phyloP scores from a whole-genome alignment of 176 grass and related monocot genomes.

The Aegilops bicornis region DNA sequence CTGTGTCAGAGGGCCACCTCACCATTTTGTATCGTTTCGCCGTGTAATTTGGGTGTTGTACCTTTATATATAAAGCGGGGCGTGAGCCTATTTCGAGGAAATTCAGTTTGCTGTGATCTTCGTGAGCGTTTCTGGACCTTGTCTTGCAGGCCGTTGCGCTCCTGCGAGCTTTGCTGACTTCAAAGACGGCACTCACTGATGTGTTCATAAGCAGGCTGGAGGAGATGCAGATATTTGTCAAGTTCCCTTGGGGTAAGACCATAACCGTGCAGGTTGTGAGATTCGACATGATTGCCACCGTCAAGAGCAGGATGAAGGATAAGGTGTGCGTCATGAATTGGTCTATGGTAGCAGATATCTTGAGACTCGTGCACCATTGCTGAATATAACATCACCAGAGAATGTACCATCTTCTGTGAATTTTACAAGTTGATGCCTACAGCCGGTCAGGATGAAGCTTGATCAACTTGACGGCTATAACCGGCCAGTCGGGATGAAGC shows the following conservation, averaged over 20 bases:
- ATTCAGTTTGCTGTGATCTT: too few relatives aligned
- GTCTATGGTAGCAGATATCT: background rate
- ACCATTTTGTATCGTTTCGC: too few relatives aligned
- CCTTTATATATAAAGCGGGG: too few relatives aligned
- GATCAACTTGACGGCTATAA: too few relatives aligned
- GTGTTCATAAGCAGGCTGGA: slow-evolving; percentile 20
- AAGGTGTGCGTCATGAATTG: background rate
- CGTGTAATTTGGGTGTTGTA: too few relatives aligned
- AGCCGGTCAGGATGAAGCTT: background rate
- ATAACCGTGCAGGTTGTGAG: background rate
- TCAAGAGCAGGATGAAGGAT: slow-evolving; percentile 1
- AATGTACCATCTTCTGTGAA: background rate
- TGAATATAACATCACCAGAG: background rate
- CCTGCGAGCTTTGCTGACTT: background rate
- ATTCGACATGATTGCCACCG: background rate
- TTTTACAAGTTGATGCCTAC: background rate
- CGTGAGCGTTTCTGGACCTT: too few relatives aligned
- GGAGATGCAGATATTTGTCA: background rate
- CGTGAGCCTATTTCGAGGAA: too few relatives aligned
- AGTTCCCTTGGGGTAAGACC: background rate
- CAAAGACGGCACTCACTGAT: background rate
- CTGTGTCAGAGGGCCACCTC: too few relatives aligned
- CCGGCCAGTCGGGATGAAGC: background rate
- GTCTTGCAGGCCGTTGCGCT: background rate
- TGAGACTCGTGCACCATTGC: background rate